These are phyloP conservation scores for Quercus suber DNA, from an alignment of 306 rosid genomes.

Conservation along the genomic window DNA sequence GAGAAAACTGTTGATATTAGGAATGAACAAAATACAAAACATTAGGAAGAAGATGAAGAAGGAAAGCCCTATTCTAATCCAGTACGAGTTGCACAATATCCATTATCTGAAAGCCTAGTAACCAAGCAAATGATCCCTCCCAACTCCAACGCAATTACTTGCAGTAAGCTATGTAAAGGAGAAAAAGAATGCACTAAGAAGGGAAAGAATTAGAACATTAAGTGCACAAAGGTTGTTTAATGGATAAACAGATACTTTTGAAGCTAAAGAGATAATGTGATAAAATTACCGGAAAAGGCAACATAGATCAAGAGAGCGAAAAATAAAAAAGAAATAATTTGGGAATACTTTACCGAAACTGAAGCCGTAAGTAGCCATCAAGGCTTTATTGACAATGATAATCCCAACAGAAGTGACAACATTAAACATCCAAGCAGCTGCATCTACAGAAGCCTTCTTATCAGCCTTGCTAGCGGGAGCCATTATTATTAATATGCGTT, in stretches of 20 bases:
- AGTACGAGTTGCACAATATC: too few species aligned
- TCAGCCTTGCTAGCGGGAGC: conserved; percentile 70
- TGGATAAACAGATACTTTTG: not conserved
- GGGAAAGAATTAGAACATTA: not conserved
- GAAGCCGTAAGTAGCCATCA: conserved; percentile 84
- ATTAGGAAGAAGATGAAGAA: too few species aligned
- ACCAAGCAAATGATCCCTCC: too few species aligned
- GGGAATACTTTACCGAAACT: conserved; percentile 62
- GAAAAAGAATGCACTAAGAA: not conserved
- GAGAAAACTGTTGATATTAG: too few species aligned
- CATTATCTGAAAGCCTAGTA: too few species aligned
- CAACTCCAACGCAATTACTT: too few species aligned
- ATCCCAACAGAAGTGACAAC: conserved; percentile 90
- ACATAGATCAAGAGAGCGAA: conserved; percentile 13
- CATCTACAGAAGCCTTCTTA: conserved; percentile 71
- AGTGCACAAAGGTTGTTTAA: too few species aligned
- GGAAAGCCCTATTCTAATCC: too few species aligned
- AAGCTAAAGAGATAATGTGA: not conserved
- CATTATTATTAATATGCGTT: conserved; percentile 38
- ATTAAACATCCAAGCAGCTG: conserved; percentile 89
- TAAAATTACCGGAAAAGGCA: conserved; percentile 6
- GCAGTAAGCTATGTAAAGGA: too few species aligned
- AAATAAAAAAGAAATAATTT: not conserved
- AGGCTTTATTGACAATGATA: conserved; percentile 84
- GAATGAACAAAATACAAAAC: too few species aligned